These are phyloP conservation scores for Anthracocystis setariae DNA, from an alignment of 1,284 basidiomycete species.

Conservation along the genomic window DNA sequence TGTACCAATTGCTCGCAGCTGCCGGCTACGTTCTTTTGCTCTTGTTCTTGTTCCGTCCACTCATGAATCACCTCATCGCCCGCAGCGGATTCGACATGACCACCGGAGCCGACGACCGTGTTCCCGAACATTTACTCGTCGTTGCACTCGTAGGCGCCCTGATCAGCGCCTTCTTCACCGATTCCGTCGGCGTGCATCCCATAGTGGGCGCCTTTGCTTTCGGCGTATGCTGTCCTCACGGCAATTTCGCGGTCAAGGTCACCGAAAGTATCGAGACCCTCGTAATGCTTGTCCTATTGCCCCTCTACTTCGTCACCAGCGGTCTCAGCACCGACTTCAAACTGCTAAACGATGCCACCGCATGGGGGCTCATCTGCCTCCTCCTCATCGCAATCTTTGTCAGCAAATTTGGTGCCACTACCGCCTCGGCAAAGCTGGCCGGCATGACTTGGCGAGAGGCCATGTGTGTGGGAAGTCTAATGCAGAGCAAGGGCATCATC, in stretches of 20 bases:
- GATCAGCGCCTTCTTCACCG: slow-evolving; percentile 48
- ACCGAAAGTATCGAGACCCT: slow-evolving; percentile 53
- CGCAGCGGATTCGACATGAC: slow-evolving; percentile 44
- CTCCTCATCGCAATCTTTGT: slow-evolving; percentile 51
- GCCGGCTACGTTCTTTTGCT: slow-evolving; percentile 42
- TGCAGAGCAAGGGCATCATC: slow-evolving; percentile 57
- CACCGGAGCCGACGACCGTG: slow-evolving; percentile 28
- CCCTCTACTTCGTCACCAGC: slow-evolving; percentile 52
- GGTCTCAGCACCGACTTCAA: slow-evolving; percentile 53
- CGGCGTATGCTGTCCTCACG: slow-evolving; percentile 49
- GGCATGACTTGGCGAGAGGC: slow-evolving; percentile 50
- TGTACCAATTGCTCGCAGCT: slow-evolving; percentile 51
- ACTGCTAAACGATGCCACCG: slow-evolving; percentile 38
- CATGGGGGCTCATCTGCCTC: slow-evolving; percentile 52
- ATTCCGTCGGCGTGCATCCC: slow-evolving; percentile 48
- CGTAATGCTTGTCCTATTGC: slow-evolving; percentile 44
- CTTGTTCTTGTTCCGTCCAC: slow-evolving; percentile 45
- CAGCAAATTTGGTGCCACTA: slow-evolving; percentile 48
- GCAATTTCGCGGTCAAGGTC: slow-evolving; percentile 49
- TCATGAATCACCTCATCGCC: slow-evolving; percentile 39
- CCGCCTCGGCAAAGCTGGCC: slow-evolving; percentile 34
- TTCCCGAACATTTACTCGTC: slow-evolving; percentile 43
- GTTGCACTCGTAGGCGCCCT: slow-evolving; percentile 45
- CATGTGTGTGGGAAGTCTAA: slow-evolving; percentile 46
- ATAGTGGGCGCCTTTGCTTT: slow-evolving; percentile 54